Evolutionary conservation across 257 asterid species (phyloP), one percentile per base, ranked within the genome.

Genomic region (Solanum chiquidenum): DNA sequence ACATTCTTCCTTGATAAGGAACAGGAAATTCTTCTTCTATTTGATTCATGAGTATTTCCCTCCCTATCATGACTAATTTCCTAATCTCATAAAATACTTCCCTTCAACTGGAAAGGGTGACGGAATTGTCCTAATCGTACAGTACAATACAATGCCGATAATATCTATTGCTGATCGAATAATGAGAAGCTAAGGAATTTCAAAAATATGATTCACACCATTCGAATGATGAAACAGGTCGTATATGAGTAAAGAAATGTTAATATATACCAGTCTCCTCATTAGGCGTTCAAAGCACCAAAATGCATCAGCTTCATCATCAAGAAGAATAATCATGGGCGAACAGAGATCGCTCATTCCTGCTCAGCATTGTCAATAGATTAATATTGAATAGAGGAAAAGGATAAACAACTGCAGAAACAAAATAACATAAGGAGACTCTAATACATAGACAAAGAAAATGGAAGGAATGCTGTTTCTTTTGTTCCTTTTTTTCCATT

Each of bases 331-430:
- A 80, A 95, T 94, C 98, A 97, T 95, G 44, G 98, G 98, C 83
- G 99, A 97, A 95, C 98, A 95, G 87, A 97, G 94, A 91, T 97
- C 99, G 83, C 99, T 95, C 98, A 97, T 97, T 86, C 98, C 98
- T 97, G 95, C 90, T 74, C 91, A 90, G 86, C 89, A 90, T 86
- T 84, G 66, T 62, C 83, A 88, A 88, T 33, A 71, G 89, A 69
- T 83, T 73, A 89, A 73, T 40, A 34, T 11, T 79, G 20, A 71
- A 72, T 44, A 27, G 29, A 74, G 66, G 49, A 23, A 58, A 9
- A 12, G 20, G 44, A 58, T 20, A 58, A 80, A 46, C 20, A 46
- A 82, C 44, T 18, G 69, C 44, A 29, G n/a, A 80, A 80, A 27
- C 64, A 44, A 44, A 44, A 79, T 27, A 79, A 44, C 33, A 27